These are phyloP conservation scores for Alternaria brassicicola DNA, from an alignment of 2,329 filamentous ascomycete species.

Conservation along the genomic window DNA sequence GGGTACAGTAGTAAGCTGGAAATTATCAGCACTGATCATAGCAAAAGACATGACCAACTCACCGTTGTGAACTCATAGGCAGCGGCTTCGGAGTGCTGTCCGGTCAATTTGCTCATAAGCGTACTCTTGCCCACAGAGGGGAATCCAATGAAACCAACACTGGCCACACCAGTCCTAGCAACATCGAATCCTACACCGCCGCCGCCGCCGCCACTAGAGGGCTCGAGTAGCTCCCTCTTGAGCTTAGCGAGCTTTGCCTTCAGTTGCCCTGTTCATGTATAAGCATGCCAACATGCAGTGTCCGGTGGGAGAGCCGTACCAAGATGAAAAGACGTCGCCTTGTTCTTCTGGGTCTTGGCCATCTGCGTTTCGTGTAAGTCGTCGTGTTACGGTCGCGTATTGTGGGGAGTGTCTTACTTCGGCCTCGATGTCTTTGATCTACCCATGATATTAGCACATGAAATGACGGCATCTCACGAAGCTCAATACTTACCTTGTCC, in stretches of 20 bases:
- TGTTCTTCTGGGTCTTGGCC: constrained; percentile 97
- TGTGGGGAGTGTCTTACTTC: constrained; percentile 67
- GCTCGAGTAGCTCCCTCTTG: constrained; percentile 92
- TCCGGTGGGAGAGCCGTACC: constrained; percentile 53
- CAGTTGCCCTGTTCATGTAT: constrained; percentile 67
- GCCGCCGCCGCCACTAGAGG: constrained; percentile 79
- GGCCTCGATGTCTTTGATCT: constrained; percentile 97
- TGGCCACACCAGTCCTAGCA: constrained; percentile 94
- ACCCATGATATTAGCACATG: constrained; percentile 38
- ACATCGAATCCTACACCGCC: constrained; percentile 94
- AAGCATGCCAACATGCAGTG: constrained; percentile 25
- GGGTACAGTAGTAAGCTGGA: constrained; percentile 83
- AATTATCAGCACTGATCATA: constrained; percentile 15
- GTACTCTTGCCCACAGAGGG: constrained; percentile 99
- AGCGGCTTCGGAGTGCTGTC: constrained; percentile 94
- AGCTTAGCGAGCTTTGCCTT: constrained; percentile 99
- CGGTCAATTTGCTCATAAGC: constrained; percentile 91
- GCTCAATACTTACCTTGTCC: constrained; percentile 73
- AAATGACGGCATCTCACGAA: constrained; percentile 34
- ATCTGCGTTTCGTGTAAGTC: constrained; percentile 63
- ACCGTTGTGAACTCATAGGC: constrained; percentile 97
- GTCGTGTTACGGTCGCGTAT: constrained; percentile 16
- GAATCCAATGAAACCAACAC: constrained; percentile 97
- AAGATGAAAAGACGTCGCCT: constrained; percentile 90
- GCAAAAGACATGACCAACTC: not conserved